These are phyloP conservation scores for Metroxylon sagu DNA, from an alignment of 176 grass and related monocot species.

Conservation along the genomic window DNA sequence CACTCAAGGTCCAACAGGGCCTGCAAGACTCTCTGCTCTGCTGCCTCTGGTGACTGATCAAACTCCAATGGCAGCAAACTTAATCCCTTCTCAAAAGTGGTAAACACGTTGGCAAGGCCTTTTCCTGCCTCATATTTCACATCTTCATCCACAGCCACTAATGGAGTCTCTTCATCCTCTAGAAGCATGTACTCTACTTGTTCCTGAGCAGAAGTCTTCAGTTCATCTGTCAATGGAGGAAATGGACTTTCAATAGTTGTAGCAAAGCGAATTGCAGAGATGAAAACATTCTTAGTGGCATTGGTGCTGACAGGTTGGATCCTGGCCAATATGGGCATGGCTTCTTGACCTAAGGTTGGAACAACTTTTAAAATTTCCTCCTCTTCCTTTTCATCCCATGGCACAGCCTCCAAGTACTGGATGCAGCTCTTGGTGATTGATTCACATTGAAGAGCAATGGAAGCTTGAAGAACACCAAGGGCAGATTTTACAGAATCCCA, in stretches of 20 bases:
- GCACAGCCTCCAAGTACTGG: conserved; percentile 68
- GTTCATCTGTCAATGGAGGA: conserved; percentile 56
- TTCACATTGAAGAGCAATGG: conserved; percentile 43
- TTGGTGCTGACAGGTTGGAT: conserved; percentile 40
- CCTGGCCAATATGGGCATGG: conserved; percentile 40
- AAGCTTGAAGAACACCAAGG: conserved; percentile 56
- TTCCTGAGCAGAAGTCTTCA: conserved; percentile 93
- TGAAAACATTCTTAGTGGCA: conserved; percentile 67
- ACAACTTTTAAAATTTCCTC: conserved; percentile 69
- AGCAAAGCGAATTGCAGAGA: conserved; percentile 73
- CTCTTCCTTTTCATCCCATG: conserved; percentile 90
- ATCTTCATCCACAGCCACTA: conserved; percentile 66
- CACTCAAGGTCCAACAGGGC: conserved; percentile 72
- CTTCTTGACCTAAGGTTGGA: conserved; percentile 43
- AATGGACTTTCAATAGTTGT: conserved; percentile 35
- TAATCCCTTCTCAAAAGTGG: conserved; percentile 33
- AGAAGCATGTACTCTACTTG: conserved; percentile 98
- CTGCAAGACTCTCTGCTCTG: conserved; percentile 48
- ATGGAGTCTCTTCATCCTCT: conserved; percentile 60
- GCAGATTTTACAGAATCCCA: conserved; percentile 80
- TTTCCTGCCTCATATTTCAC: conserved; percentile 48
- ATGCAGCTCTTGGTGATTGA: conserved; percentile 48
- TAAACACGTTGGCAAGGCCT: conserved; percentile 49
- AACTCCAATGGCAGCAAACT: conserved; percentile 41
- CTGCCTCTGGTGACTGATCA: conserved; percentile 43